phyloP scores from a whole-genome alignment of 345 rosid species.

The Orychophragmus violaceus region DNA sequence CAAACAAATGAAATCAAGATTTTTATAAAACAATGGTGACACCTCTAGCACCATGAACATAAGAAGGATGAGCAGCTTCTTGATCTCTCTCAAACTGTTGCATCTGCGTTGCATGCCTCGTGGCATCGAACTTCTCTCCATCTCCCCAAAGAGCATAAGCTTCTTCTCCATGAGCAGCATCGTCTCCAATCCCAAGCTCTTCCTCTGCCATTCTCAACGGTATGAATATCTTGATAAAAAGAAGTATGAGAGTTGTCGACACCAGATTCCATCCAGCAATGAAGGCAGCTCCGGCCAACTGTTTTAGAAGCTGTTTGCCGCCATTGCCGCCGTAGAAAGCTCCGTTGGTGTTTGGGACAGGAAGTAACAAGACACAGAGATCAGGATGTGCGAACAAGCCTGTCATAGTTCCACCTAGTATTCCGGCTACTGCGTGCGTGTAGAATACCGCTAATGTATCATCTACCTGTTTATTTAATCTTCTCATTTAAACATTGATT shows the following conservation, averaged over 20 bases:
- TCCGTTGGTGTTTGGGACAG: slow-evolving; percentile 42
- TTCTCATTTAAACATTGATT: no score
- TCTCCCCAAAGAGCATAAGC: slow-evolving; percentile 98
- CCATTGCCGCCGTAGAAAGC: slow-evolving; percentile 80
- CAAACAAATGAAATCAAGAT: neutral
- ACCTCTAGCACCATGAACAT: slow-evolving; percentile 60
- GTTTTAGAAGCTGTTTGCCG: slow-evolving; percentile 58
- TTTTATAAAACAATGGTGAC: slow-evolving; percentile 60
- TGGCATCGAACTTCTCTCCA: slow-evolving; percentile 80
- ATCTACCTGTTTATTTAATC: slow-evolving; percentile 47
- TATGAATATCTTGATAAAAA: slow-evolving; percentile 49
- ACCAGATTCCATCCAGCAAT: slow-evolving; percentile 62
- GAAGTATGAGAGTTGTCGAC: slow-evolving; percentile 54
- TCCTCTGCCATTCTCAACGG: slow-evolving; percentile 84
- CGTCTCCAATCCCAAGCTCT: slow-evolving; percentile 75
- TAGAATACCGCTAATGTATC: slow-evolving; percentile 88
- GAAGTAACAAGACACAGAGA: slow-evolving; percentile 45
- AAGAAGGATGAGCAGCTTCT: slow-evolving; percentile 40
- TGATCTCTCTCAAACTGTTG: slow-evolving; percentile 31
- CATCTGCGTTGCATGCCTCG: slow-evolving; percentile 41
- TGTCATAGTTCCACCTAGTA: slow-evolving; percentile 69
- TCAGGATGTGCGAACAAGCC: slow-evolving; percentile 81
- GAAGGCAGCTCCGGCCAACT: slow-evolving; percentile 66
- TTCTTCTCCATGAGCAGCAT: slow-evolving; percentile 94
- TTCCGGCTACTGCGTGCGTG: slow-evolving; percentile 93